phyloP scores from a whole-genome alignment of 2,329 filamentous ascomycete genomes.

The Clarireedia monteithiana region DNA sequence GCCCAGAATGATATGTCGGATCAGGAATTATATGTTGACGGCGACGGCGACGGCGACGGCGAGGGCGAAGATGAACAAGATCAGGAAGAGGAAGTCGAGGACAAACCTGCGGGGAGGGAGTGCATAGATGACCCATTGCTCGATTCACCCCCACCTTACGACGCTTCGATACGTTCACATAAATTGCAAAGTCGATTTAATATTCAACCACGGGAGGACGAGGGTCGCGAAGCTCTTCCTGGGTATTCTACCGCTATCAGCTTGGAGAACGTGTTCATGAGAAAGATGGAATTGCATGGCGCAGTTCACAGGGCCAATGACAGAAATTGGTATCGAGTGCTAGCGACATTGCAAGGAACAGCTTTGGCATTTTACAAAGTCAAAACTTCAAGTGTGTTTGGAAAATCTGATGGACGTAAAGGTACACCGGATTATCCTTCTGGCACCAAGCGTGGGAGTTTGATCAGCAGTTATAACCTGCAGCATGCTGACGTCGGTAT shows the following conservation, averaged over 20 bases:
- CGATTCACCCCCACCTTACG: conserved; percentile 19
- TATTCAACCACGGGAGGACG: conserved; percentile 30
- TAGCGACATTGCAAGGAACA: conserved; percentile 59
- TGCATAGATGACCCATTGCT: not conserved
- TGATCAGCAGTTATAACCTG: conserved; percentile 62
- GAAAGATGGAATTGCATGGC: conserved; percentile 60
- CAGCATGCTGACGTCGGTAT: conserved; percentile 70
- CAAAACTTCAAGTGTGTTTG: conserved; percentile 49
- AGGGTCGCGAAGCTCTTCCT: conserved; percentile 43
- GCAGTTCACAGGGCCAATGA: conserved; percentile 54
- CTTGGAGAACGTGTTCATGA: conserved; percentile 49
- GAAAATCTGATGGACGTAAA: conserved; percentile 40
- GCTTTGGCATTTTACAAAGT: conserved; percentile 57
- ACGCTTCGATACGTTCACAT: conserved; percentile 13
- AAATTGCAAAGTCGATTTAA: conserved; percentile 18
- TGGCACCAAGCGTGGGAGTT: conserved; percentile 44
- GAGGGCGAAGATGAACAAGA: conserved; percentile 1
- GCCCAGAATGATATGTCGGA: conserved; percentile 1
- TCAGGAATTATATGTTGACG: not conserved
- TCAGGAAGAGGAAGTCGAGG: not conserved
- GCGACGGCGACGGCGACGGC: not conserved
- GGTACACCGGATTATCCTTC: conserved; percentile 43
- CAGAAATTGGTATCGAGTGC: conserved; percentile 56
- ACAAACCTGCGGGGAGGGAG: not conserved
- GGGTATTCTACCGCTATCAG: conserved; percentile 48